Base-by-base conservation (phyloP, 108 stramenopile genomes). In the Conticribra guillardii region DNA sequence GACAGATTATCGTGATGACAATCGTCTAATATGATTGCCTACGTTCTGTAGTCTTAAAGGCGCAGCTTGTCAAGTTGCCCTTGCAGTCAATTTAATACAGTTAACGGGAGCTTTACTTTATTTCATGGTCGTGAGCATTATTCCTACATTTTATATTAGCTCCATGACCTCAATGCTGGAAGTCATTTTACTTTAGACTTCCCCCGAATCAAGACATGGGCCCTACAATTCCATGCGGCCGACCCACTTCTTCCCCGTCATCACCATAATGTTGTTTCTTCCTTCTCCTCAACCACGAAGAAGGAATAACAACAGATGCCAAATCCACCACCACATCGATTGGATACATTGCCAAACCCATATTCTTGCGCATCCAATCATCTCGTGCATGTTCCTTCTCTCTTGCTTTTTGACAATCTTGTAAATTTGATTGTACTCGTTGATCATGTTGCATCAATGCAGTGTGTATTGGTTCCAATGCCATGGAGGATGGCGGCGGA, bases 251-350 rank as follows among this genome's bases (percentile, higher is more conserved):
- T 41, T 41, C 37, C 37, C 28, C 55, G 16, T 3, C 21, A 56
- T 8, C 5, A 4, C 15, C 55, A 30, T 29, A 14, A 34, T 16
- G 33, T 31, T 19, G 2, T 27, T 15, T 26, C 3, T n/a, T 19
- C 23, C 22, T 4, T 33, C 32, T 52, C 4, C 37, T 64, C 18
- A 30, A 21, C 46, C 22, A 24, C 16, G 60, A 60, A 0, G 60
- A 60, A 8, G 60, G 60, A 26, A 60, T 22, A 33, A 60, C 3
- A 1, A 37, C 37, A 0, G 37, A 34, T 9, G 60, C 44, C 60
- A 60, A 45, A 33, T 57, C 56, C 1, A 57, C 16, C 29, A 30
- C 17, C 1, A 4, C 56, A 31, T 57, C 29, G 31, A 57, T 19
- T 9, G 28, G 29, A 33, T 32, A 57, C 56, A 57, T 31, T 14